Base-by-base conservation (phyloP, 202 grass and related monocot species). In the Setaria italica region DNA sequence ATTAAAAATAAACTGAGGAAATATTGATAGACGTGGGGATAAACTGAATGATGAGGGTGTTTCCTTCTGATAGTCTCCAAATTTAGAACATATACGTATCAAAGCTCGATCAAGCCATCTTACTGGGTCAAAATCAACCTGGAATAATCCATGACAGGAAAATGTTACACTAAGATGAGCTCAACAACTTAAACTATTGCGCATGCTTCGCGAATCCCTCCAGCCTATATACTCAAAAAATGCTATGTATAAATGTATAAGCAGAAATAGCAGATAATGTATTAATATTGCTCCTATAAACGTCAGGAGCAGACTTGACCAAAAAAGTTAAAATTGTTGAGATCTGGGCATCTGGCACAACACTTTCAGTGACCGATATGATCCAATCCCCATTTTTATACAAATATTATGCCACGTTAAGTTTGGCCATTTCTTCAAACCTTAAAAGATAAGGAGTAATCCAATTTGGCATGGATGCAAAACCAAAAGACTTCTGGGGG, bases 1-100 rank as follows among this genome's bases (percentile, higher is more conserved):
- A 79, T 98, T 91, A 80, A 98, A 98, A 72, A 95, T 90, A 87
- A 95, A 98, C 77, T 95, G 95, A 74, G 95, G 95, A 74, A 98
- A 98, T 92, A 98, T 98, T 41, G 95, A 98, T 59, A 98, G 68
- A 34, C 89, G 82, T 33, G 95, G 91, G 62, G 95, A 98, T 81
- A 98, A 92, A 81, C 89, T 89, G 72, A 94, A 98, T 37, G 95
- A 98, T 11, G 95, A 95, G 15, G 93, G 91, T 74, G 78, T 92
- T 41, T 95, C 93, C 83, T 98, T 98, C 86, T 95, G 93, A 89
- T 95, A 98, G 30, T 98, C 91, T 68, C 93, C 96, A 74, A 95
- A 95, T 62, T 98, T 95, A 49, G 93, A 82, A 85, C 96, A 98
- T 66, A 95, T 79, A 68, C 79, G 88, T 85, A 98, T 98, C 82